These are phyloP conservation scores for Termitomyces eurrhizus DNA, from an alignment of 768 basidiomycete species.

Conservation along the genomic window DNA sequence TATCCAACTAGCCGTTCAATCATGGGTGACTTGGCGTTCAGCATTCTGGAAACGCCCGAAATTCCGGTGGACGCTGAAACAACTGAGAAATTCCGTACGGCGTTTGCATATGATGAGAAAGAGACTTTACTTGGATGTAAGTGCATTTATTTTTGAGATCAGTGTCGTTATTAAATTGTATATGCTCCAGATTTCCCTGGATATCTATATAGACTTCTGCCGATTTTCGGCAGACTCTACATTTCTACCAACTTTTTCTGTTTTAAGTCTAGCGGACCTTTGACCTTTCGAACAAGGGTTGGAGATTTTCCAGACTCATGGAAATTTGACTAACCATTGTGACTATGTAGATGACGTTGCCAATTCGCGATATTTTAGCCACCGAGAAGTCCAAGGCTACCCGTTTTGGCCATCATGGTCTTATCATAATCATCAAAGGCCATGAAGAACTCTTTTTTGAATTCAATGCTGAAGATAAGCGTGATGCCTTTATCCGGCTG, in stretches of 20 bases:
- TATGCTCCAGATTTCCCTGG: constrained; percentile 74
- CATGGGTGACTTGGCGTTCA: constrained; percentile 65
- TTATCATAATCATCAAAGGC: constrained; percentile 88
- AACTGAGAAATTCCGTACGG: constrained; percentile 69
- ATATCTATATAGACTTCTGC: constrained; percentile 86
- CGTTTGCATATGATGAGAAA: constrained; percentile 87
- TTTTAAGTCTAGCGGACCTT: constrained; percentile 85
- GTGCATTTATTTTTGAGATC: constrained; percentile 26
- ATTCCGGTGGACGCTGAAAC: constrained; percentile 56
- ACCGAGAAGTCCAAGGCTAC: constrained; percentile 83
- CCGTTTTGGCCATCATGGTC: constrained; percentile 85
- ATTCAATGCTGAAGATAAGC: constrained; percentile 76
- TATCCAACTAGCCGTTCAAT: constrained; percentile 32
- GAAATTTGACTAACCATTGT: background rate
- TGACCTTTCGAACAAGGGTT: constrained; percentile 81
- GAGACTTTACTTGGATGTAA: constrained; percentile 85
- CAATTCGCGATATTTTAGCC: constrained; percentile 83
- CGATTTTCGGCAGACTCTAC: constrained; percentile 83
- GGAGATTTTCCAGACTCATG: constrained; percentile 8
- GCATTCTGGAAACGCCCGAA: constrained; percentile 76
- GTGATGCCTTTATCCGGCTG: constrained; percentile 70
- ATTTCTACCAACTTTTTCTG: constrained; percentile 92
- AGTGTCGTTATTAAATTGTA: constrained; percentile 1
- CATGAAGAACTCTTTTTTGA: constrained; percentile 99
- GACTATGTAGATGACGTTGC: constrained; percentile 83